phyloP scores from a whole-genome alignment of 2,329 filamentous ascomycete genomes.

The Colletotrichum melonis region DNA sequence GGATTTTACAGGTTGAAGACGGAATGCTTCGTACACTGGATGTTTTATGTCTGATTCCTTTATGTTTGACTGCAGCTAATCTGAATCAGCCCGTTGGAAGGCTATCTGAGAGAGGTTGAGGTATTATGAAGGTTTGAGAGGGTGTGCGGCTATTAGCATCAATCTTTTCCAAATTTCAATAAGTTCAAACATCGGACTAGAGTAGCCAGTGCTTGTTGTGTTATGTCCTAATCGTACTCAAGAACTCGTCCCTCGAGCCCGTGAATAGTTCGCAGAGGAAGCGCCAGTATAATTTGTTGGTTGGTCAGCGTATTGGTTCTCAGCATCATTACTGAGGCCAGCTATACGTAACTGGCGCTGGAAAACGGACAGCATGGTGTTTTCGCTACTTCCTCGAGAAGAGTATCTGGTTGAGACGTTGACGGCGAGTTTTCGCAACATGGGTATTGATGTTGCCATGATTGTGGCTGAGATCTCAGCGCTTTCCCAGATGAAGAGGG shows the following conservation, averaged over 20 bases:
- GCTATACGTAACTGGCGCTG: not conserved
- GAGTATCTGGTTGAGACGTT: not conserved
- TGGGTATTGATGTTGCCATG: not conserved
- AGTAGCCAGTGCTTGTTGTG: not conserved
- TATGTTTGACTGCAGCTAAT: no score
- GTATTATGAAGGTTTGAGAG: no score
- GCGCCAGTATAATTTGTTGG: not conserved
- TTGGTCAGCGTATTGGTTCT: not conserved
- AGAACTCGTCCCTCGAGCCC: not conserved
- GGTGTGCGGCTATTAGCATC: no score
- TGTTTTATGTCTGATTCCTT: rapidly evolving
- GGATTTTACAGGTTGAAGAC: no score
- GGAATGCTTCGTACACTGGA: no score
- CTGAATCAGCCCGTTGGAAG: no score
- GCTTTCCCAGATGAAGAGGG: not conserved
- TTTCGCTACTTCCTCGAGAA: not conserved
- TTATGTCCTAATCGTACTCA: not conserved
- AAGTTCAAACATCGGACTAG: no score
- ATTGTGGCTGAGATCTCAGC: not conserved
- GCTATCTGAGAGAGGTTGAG: no score
- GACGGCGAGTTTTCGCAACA: not conserved
- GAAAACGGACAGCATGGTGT: not conserved
- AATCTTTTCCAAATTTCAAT: no score
- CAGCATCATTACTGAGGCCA: not conserved
- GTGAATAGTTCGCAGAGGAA: not conserved